Base-by-base conservation (phyloP, 73 alveolate species). In the Breviolum minutum region DNA sequence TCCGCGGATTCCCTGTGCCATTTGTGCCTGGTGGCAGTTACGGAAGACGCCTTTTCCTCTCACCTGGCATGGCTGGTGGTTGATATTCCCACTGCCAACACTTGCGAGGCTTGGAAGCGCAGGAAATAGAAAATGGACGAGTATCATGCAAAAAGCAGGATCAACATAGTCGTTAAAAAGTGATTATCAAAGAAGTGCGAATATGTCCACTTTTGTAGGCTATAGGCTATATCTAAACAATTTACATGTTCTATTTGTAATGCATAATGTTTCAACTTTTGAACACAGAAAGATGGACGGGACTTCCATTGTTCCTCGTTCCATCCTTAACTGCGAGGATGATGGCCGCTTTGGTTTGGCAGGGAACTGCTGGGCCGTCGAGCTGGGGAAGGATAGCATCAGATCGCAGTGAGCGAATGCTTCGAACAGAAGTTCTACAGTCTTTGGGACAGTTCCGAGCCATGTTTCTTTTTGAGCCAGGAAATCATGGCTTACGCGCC, bases 291-390 rank as follows among this genome's bases (percentile, higher is more conserved):
- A 40, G 54, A 40, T 40, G 54, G 54, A 40, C 54, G 54, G 54
- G 54, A 40, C 54, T 40, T 40, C 0, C 54, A 40, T 40, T 40
- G 54, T 73, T 26, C 9, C 83, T 73, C 83, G 27, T 69, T 73
- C 32, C 24, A 17, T 14, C 27, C 32, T 26, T 29, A 32, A 68
- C 27, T 12, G 24, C 13, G 40, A 64, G 95, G 95, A 87, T 27
- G 84, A 48, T 63, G 86, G 63, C 22, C 96, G 96, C 13, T 89
- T 89, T 20, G 96, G 96, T 27, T 20, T 89, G 85, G 96, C 96
- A 27, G 96, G 96, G 61, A 89, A 89, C 70, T 89, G 96, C 62
- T 40, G 29, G 87, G 96, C 96, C 8, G 96, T 89, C 54, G 96
- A 32, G 62, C 96, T 32, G 68, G 96, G 96, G 16, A 16, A 89